Evolutionary conservation across 768 basidiomycete genomes (phyloP).

Genomic region (Lactifluus subvellereus): DNA sequence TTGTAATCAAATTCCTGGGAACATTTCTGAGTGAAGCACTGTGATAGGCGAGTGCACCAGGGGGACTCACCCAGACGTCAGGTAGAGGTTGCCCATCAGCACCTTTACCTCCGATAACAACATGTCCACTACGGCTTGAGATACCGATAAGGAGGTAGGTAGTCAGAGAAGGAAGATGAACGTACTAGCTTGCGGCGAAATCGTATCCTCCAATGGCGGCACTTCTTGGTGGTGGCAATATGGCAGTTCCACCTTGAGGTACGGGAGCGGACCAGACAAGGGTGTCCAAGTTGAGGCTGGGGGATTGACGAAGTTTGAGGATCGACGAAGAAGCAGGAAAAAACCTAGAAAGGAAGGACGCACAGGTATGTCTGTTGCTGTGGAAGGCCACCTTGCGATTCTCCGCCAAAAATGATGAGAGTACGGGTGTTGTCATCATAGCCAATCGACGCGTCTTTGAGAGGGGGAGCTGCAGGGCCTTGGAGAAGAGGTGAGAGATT

Average conservation of each 20-base stretch:
- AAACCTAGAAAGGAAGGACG: conserved; percentile 27
- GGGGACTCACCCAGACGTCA: conserved; percentile 65
- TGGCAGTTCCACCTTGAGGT: conserved; percentile 44
- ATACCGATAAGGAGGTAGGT: conserved; percentile 22
- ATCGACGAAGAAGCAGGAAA: neutral
- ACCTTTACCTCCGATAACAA: conserved; percentile 68
- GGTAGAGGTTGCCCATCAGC: conserved; percentile 46
- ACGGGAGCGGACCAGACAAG: conserved; percentile 55
- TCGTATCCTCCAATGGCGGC: conserved; percentile 61
- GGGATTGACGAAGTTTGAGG: conserved; percentile 15
- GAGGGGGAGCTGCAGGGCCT: conserved; percentile 50
- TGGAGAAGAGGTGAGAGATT: conserved; percentile 54
- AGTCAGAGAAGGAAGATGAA: conserved; percentile 23
- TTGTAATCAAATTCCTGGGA: conserved; percentile 71
- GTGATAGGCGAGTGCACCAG: conserved; percentile 9
- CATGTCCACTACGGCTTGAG: conserved; percentile 62
- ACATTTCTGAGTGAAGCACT: conserved; percentile 15
- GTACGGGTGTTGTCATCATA: conserved; percentile 44
- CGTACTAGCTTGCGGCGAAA: conserved; percentile 79
- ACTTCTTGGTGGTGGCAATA: conserved; percentile 55
- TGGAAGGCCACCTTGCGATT: conserved; percentile 57
- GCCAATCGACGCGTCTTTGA: conserved; percentile 70
- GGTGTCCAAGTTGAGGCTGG: conserved; percentile 56
- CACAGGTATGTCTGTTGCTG: conserved; percentile 67
- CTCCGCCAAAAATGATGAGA: conserved; percentile 70